phyloP scores from a whole-genome alignment of 2,329 filamentous ascomycete species.

The Escovopsis sp. region DNA sequence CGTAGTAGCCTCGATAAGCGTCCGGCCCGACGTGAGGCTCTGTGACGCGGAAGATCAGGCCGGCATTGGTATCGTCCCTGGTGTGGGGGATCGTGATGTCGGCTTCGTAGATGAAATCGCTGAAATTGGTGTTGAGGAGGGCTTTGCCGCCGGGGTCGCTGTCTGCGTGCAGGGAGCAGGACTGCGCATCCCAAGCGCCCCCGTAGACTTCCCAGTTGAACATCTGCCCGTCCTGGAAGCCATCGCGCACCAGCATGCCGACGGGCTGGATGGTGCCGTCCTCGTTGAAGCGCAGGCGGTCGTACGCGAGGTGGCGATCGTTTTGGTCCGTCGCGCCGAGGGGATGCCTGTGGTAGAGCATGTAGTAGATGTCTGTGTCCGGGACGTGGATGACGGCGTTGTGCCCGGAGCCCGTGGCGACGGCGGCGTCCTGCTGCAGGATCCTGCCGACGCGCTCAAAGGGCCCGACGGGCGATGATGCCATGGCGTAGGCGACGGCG shows the following conservation, averaged over 20 bases:
- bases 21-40: conserved; percentile 6
- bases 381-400: conserved; percentile 30
- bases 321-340: conserved; percentile 29
- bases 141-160: conserved; percentile 3
- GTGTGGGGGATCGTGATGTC: conserved; percentile 1
- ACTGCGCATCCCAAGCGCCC: conserved; percentile 2
- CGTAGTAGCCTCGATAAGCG: conserved; percentile 15
- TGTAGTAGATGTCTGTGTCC: conserved; percentile 31
- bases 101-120: conserved; percentile 6
- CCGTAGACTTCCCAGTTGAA: conserved; percentile 21
- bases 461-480: conserved; percentile 22
- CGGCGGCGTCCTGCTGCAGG: conserved; percentile 23
- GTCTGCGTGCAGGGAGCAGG: neutral
- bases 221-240: conserved; percentile 25
- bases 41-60: conserved; percentile 22
- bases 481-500: conserved; percentile 30
- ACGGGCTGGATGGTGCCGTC: conserved; percentile 28
- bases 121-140: conserved; percentile 7
- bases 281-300: conserved; percentile 31
- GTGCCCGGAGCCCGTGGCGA: conserved; percentile 29
- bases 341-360: conserved; percentile 30
- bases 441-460: conserved; percentile 26
- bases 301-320: conserved; percentile 31
- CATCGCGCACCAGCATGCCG: conserved; percentile 28
- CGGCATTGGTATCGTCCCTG: conserved; percentile 12